Conservation (phyloP, 495 filamentous ascomycete species). For the Mytilinidion resinicola region DNA sequence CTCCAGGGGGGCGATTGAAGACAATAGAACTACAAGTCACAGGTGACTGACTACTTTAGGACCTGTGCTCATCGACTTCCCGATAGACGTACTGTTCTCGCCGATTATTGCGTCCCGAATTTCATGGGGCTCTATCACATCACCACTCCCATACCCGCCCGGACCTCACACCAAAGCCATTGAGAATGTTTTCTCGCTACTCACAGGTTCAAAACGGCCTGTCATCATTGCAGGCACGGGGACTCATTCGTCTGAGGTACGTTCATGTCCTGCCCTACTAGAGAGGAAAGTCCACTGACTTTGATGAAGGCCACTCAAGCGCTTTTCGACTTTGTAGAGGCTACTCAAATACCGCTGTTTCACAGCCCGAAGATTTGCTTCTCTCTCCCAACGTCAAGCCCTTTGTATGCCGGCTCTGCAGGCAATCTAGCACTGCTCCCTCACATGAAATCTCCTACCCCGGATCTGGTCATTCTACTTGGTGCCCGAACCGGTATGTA, state of each 20-base stretch:
- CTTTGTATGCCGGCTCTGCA: conserved; percentile 17
- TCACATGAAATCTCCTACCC: conserved; percentile 2
- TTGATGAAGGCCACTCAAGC: conserved; percentile 12
- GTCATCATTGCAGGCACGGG: conserved; percentile 28
- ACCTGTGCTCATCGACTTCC: conserved; percentile 28
- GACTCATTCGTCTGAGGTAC: background rate
- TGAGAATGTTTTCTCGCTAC: conserved; percentile 8
- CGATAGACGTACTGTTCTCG: conserved; percentile 29
- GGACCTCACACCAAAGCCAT: conserved; percentile 22
- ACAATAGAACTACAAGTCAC: too few species aligned
- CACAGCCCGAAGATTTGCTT: conserved; percentile 22
- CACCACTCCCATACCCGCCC: conserved; percentile 8
- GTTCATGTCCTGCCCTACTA: too few species aligned
- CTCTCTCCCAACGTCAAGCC: conserved; percentile 15
- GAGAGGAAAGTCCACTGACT: background rate
- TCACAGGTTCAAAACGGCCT: conserved; percentile 16
- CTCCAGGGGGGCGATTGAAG: conserved; percentile 2
- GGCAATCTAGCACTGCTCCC: conserved; percentile 14
- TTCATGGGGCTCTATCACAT: conserved; percentile 21
- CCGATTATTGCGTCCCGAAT: conserved; percentile 14
- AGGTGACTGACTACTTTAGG: background rate
- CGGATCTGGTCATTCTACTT: conserved; percentile 26
- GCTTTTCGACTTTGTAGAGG: conserved; percentile 12
- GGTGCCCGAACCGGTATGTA: conserved; percentile 26
- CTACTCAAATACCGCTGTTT: conserved; percentile 26